Percentiles rank a stretch among this genome's conserved stretches.
Evolutionary conservation across 768 basidiomycete genomes (phyloP).

Genomic region (Roridomyces roridus): DNA sequence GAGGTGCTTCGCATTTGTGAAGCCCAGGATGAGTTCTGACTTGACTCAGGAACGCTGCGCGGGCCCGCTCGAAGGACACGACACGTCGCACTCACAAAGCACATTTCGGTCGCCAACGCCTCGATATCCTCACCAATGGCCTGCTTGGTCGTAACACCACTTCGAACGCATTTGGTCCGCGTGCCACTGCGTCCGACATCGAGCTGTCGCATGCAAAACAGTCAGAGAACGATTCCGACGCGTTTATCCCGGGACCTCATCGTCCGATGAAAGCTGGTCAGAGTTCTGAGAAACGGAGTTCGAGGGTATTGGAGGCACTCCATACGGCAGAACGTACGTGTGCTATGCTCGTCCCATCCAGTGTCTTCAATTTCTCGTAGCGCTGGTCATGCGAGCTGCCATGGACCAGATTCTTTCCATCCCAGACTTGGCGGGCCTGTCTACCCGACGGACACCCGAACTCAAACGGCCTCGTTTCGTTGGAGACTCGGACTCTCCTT

Average conservation of each 20-base stretch:
- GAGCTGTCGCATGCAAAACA: slow-evolving; percentile 29
- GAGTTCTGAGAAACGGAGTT: slow-evolving; percentile 29
- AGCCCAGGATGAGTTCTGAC: not conserved
- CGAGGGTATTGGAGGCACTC: slow-evolving; percentile 46
- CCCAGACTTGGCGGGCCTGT: slow-evolving; percentile 51
- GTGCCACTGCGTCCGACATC: slow-evolving; percentile 20
- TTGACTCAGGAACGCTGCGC: slow-evolving; percentile 58
- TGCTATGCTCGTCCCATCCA: not conserved
- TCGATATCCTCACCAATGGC: slow-evolving; percentile 56
- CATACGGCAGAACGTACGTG: slow-evolving; percentile 52
- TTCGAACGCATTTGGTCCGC: slow-evolving; percentile 16
- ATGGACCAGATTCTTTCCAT: slow-evolving; percentile 49
- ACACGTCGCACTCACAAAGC: slow-evolving; percentile 60
- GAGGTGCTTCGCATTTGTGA: slow-evolving; percentile 45
- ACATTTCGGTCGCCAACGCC: slow-evolving; percentile 66
- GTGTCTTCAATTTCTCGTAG: slow-evolving; percentile 27
- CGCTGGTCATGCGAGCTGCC: slow-evolving; percentile 40
- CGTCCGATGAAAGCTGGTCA: not conserved
- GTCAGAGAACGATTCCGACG: not conserved
- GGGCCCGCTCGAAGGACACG: slow-evolving; percentile 62
- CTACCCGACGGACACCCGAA: not conserved
- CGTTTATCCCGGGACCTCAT: not conserved
- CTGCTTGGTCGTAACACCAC: slow-evolving; percentile 27
- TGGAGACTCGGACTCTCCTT: not conserved
- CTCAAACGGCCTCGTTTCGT: slow-evolving; percentile 6